These are phyloP conservation scores for Candida arabinofermentans DNA, from an alignment of 805 yeast species.

Conservation along the genomic window DNA sequence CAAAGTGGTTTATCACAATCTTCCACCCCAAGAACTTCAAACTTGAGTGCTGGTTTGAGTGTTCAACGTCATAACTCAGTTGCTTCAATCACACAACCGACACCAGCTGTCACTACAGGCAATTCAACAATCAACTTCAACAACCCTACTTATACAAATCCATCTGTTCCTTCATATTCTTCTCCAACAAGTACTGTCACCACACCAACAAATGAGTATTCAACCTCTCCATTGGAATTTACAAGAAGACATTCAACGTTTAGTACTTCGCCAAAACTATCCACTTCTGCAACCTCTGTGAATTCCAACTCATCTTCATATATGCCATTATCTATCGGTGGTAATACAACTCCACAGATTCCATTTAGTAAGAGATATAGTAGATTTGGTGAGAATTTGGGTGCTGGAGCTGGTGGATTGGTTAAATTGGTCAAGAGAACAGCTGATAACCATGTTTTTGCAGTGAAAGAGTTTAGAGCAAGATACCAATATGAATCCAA, in stretches of 20 bases:
- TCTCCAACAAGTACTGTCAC: conserved; percentile 6
- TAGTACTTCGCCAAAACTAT: conserved; percentile 11
- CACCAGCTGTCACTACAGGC: conserved; percentile 6
- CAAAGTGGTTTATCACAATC: conserved; percentile 11
- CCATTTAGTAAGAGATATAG: conserved; percentile 76
- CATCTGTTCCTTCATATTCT: conserved; percentile 3
- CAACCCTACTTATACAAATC: conserved; percentile 9
- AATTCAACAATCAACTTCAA: conserved; percentile 12
- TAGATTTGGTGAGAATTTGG: conserved; percentile 79
- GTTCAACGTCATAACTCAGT: conserved; percentile 26
- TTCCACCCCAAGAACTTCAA: conserved; percentile 28
- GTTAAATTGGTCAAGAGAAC: conserved; percentile 71
- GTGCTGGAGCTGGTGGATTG: conserved; percentile 95
- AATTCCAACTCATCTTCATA: conserved; percentile 8
- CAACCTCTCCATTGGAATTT: conserved; percentile 21
- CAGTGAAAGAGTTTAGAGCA: conserved; percentile 88
- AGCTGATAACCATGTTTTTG: conserved; percentile 69
- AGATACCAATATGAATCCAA: conserved; percentile 68
- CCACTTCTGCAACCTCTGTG: neutral
- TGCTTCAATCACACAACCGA: conserved; percentile 9
- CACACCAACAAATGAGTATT: conserved; percentile 13
- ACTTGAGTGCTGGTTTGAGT: conserved; percentile 33
- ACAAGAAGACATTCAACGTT: conserved; percentile 9
- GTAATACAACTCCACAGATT: conserved; percentile 39
- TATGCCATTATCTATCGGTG: conserved; percentile 30